Evolutionary conservation across 345 rosid genomes (phyloP).

Genomic region (Populus tremula): DNA sequence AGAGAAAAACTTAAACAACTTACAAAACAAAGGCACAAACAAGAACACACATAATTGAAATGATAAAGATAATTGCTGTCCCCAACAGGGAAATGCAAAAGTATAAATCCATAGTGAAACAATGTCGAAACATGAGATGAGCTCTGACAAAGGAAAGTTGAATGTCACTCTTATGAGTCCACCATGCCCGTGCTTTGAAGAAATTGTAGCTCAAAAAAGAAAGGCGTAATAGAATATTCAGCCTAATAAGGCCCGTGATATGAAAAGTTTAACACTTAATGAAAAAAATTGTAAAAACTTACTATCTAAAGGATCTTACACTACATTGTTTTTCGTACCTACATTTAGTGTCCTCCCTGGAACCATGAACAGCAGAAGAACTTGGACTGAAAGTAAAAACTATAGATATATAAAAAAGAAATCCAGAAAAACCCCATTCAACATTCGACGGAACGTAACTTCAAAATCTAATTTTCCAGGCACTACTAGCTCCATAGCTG

Average conservation of each 20-base stretch:
- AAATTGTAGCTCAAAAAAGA: background rate
- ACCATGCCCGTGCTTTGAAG: background rate
- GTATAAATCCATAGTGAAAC: too few relatives aligned
- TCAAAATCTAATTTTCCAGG: background rate
- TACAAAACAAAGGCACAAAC: background rate
- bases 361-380: background rate
- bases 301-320: background rate
- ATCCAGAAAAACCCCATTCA: background rate
- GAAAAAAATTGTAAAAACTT: background rate
- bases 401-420: background rate
- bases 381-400: background rate
- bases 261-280: background rate
- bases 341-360: background rate
- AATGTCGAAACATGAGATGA: background rate
- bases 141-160: background rate
- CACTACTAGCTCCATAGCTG: background rate
- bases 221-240: too few relatives aligned
- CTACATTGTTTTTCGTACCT: background rate
- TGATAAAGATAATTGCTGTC: too few relatives aligned
- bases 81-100: too few relatives aligned
- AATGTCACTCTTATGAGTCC: background rate
- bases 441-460: background rate
- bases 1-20: background rate
- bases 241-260: background rate
- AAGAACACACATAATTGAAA: too few relatives aligned